Percentiles rank a stretch among this genome's conserved stretches.
These are phyloP conservation scores for Cercospora nicotianae DNA, from an alignment of 2,329 filamentous ascomycete species.

Conservation along the genomic window DNA sequence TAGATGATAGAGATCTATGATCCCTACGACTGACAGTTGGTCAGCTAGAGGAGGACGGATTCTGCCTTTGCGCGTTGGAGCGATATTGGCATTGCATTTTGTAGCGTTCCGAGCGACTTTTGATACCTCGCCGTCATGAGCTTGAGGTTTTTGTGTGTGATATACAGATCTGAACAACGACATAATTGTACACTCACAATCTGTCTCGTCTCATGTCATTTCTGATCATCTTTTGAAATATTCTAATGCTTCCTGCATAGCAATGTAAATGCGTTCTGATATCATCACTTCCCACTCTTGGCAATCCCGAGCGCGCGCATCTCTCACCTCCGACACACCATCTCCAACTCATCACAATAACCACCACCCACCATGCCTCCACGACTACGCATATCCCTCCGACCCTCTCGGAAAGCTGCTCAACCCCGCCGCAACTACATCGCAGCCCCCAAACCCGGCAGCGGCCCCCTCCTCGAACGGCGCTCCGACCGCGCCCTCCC, in stretches of 20 bases:
- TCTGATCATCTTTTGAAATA: neutral
- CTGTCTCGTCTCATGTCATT: neutral
- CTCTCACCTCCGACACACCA: neutral
- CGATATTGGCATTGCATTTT: neutral
- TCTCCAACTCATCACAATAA: constrained; percentile 5
- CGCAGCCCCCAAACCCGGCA: constrained; percentile 51
- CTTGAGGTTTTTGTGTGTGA: constrained; percentile 14
- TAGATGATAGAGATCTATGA: constrained; percentile 9
- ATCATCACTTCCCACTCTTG: constrained; percentile 5
- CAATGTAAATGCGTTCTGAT: neutral
- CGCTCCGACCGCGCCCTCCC: constrained; percentile 56
- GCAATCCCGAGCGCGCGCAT: neutral
- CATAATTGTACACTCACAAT: neutral
- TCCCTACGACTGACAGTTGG: constrained; percentile 3
- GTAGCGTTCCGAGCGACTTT: constrained; percentile 13
- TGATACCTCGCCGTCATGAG: constrained; percentile 14
- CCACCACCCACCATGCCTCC: constrained; percentile 29
- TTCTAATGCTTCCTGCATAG: too few relatives aligned
- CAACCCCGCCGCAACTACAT: constrained; percentile 46
- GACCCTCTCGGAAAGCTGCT: constrained; percentile 4
- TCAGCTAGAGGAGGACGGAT: neutral
- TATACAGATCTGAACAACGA: neutral
- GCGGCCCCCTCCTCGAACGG: constrained; percentile 54
- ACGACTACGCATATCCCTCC: constrained; percentile 27
- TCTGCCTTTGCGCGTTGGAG: neutral